Base-by-base conservation (phyloP, 2,329 filamentous ascomycete genomes). In the Aspergillus vadensis region DNA sequence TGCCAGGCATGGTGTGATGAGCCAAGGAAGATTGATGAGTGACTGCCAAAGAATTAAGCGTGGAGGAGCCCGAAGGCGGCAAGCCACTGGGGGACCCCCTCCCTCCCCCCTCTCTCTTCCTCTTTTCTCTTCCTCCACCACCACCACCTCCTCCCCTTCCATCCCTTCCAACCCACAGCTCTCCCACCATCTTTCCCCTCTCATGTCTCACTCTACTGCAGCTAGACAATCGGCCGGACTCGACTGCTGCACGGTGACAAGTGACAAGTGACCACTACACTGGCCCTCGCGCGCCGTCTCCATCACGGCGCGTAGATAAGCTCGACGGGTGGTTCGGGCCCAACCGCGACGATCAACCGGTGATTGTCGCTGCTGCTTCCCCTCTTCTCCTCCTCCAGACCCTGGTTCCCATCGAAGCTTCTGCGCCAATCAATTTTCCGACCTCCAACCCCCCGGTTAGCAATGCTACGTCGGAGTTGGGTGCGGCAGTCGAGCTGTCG, bases 281-380 rank as follows among this genome's bases (percentile, higher is more conserved):
- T 27, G 47, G 25, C 17, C 17, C 30, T 47, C 30, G 30, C 23
- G 54, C 43, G 30, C 17, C 19, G 56, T 44, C 53, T 51, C 61
- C 59, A 64, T 66, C 58, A 56, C 62, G 58, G 67, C 67, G 65
- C 62, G 61, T 69, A 66, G 61, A 60, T 67, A 68, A 68, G 64
- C 64, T 67, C 57, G 50, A 44, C 60, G 61, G 62, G 58, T 63
- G 61, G 63, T 39, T 62, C 59, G 63, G 61, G 60, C 58, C 63
- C 62, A 62, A 63, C 63, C 61, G 66, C 61, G 66, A 65, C 63
- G 67, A 69, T 70, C 68, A 65, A 67, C 65, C 68, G 58, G 58
- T 61, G 63, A 55, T 64, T 63, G 60, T 60, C 53, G 56, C 23
- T 14, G 43, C 44, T 55, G 41, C 27, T 65, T 39, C 54, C 57